Base-by-base conservation (phyloP, 352 stramenopile species). In the Pythium volutum region DNA sequence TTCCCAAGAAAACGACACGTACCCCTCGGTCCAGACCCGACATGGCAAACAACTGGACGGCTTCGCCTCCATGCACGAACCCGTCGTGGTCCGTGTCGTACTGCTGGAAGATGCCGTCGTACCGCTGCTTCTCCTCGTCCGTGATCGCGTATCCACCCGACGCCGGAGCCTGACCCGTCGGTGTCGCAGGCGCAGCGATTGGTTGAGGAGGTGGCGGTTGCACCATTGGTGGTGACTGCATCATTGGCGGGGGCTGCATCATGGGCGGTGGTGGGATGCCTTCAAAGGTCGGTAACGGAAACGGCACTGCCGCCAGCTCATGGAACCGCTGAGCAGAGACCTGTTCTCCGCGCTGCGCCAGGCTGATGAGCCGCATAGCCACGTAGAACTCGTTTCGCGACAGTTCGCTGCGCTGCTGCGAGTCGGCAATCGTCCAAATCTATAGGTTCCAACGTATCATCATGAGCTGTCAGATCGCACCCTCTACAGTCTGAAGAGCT, bases 1-100 rank as follows among this genome's bases (percentile, higher is more conserved):
- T n/a, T n/a, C n/a, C n/a, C n/a, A n/a, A n/a, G n/a, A n/a, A n/a
- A 23, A 39, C 27, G 15, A 9, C 8, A 71, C 79, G 29, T 79
- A 95, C 86, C 56, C 80, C 84, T 48, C 89, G 78, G 71, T 97
- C 88, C 8, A 98, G 77, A 1, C 93, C 93, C 9, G 91, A 97
- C 78, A 98, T 97, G 36, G 87, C 81, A 71, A 98, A 98, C 3
- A 98, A 76, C 22, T 76, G 78, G 8, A 98, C 93, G 7, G 95
- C 95, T 55, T 97, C 84, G 7, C 71, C 62, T 11, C 95, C 95
- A 47, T 96, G 80, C 16, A 98, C 69, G 59, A 95, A 98, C n/a
- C 88, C 87, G 67, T 98, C 92, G 18, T 67, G 69, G 69, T 97
- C 87, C 16, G 81, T 82, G 43, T 96, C 87, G 57, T 98, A 98